Evolutionary conservation across 163 green algal genomes (phyloP).

Genomic region (Coccomyxa subellipsoidea): DNA sequence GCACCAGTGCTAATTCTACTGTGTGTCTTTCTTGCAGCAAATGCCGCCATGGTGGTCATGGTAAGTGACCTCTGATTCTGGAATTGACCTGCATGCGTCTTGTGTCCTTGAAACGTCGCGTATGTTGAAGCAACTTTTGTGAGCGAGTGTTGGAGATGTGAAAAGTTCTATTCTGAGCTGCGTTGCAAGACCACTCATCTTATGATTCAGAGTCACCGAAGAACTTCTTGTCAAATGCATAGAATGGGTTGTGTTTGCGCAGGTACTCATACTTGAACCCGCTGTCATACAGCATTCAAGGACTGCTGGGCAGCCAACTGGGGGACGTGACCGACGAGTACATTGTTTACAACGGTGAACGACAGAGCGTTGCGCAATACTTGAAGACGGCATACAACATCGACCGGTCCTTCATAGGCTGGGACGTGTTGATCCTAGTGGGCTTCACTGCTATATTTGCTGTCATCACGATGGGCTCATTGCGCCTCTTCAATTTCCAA

Average conservation of each 20-base stretch:
- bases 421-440: background rate
- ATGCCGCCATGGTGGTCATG: background rate
- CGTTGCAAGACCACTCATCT: no score
- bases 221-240: background rate
- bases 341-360: background rate
- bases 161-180: no score
- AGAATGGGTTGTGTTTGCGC: background rate
- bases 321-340: background rate
- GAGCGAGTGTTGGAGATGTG: no score
- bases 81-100: background rate
- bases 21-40: no score
- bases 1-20: no score
- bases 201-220: background rate
- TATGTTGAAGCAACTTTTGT: background rate
- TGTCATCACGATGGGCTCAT: background rate
- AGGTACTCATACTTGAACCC: background rate
- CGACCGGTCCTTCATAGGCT: background rate
- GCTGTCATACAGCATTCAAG: background rate
- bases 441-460: background rate
- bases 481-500: slow-evolving; percentile 2
- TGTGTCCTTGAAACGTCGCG: background rate
- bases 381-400: background rate
- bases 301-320: background rate
- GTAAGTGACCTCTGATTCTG: background rate
- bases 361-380: background rate